These are phyloP conservation scores for Plasmodium cynomolgi DNA, from an alignment of 169 alveolate genomes.

Conservation along the genomic window DNA sequence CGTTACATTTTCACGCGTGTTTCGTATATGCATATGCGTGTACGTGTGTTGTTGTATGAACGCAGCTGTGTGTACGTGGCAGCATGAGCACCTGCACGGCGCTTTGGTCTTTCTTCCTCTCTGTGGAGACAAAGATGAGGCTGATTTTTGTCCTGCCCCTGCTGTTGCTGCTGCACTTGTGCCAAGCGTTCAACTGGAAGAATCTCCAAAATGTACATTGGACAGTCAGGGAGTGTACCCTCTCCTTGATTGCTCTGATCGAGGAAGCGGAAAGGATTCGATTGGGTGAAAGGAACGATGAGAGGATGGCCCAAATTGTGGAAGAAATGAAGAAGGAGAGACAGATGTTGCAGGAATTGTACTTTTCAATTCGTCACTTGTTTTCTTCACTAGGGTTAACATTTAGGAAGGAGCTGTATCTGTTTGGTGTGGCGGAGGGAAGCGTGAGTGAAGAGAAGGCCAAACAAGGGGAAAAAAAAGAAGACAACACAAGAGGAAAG, in stretches of 20 bases:
- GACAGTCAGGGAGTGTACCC: neutral
- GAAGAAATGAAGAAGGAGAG: neutral
- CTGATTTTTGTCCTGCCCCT: neutral
- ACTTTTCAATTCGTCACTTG: conserved; percentile 5
- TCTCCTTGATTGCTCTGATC: neutral
- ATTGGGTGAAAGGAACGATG: neutral
- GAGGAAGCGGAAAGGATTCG: conserved; percentile 2
- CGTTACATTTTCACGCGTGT: neutral
- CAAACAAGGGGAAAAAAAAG: neutral
- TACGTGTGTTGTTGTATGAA: neutral
- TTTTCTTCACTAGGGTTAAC: conserved; percentile 12
- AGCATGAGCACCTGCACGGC: neutral
- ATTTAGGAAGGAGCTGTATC: conserved; percentile 9
- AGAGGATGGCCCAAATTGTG: neutral
- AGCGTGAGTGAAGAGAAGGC: neutral
- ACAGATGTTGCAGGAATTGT: neutral
- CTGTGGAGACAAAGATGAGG: neutral
- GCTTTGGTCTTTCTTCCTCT: neutral
- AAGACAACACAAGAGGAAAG: neutral
- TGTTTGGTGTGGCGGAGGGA: neutral
- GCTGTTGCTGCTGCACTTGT: neutral
- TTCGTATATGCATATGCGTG: neutral
- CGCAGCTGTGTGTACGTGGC: neutral
- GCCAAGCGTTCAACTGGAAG: neutral
- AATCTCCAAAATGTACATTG: neutral